Evolutionary conservation across 495 filamentous ascomycete genomes (phyloP).

Genomic region (Penicillium roqueforti): DNA sequence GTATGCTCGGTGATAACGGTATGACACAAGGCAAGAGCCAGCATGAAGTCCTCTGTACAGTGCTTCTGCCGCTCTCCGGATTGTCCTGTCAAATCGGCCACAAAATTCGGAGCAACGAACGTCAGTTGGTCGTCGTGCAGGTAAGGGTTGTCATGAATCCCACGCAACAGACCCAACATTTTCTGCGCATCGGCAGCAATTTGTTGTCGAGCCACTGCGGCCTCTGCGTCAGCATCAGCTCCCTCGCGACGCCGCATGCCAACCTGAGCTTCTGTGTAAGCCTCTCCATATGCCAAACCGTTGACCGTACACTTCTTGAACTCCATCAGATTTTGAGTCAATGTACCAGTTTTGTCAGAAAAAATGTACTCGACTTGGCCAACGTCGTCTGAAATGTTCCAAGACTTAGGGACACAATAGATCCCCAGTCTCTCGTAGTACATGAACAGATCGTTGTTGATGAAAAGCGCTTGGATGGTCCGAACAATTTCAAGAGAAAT

Average conservation of each 20-base stretch:
- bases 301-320: slow-evolving; percentile 98
- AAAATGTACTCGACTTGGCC: slow-evolving; percentile 99
- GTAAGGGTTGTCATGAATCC: slow-evolving; percentile 85
- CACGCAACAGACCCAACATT: slow-evolving; percentile 69
- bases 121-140: slow-evolving; percentile 84
- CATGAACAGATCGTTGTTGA: slow-evolving; percentile 93
- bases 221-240: slow-evolving; percentile 76
- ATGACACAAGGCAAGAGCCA: slow-evolving; percentile 90
- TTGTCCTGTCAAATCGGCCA: slow-evolving; percentile 72
- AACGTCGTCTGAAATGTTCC: slow-evolving; percentile 98
- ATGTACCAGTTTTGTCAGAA: slow-evolving; percentile 96
- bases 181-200: slow-evolving; percentile 71
- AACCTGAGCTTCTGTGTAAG: slow-evolving; percentile 92
- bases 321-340: slow-evolving; percentile 99
- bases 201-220: slow-evolving; percentile 64
- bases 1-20: slow-evolving; percentile 89
- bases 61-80: slow-evolving; percentile 71
- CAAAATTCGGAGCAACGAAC: slow-evolving; percentile 85
- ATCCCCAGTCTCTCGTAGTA: slow-evolving; percentile 93
- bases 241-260: slow-evolving; percentile 92
- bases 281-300: slow-evolving; percentile 90
- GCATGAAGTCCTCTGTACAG: slow-evolving; percentile 87
- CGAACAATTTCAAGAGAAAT: slow-evolving; percentile 96
- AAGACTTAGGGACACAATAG: slow-evolving; percentile 93
- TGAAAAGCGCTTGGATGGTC: slow-evolving; percentile 92